Conservation (phyloP, 768 basidiomycete genomes). For the Gelatoporia subvermispora region DNA sequence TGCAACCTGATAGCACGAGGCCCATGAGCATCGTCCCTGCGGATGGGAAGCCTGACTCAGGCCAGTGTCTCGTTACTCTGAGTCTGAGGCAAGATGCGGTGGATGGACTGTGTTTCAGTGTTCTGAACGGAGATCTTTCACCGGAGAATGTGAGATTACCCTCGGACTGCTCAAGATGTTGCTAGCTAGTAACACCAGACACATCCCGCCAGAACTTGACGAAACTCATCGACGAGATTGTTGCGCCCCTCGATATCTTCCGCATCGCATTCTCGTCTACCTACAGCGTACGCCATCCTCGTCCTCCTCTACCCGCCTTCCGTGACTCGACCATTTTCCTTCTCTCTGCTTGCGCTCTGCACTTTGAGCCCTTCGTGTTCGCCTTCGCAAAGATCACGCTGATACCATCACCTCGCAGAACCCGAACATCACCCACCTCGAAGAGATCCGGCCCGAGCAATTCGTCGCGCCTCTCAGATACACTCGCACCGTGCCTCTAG, state of each 20-base stretch:
- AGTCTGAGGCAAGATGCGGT: too few relatives aligned
- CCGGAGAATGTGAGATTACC: too few relatives aligned
- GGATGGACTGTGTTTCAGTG: too few relatives aligned
- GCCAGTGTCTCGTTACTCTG: too few relatives aligned
- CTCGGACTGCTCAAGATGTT: not conserved
- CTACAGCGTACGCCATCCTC: conserved; percentile 44
- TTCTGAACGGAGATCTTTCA: too few relatives aligned
- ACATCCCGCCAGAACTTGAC: conserved; percentile 64
- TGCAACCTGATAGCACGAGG: too few relatives aligned
- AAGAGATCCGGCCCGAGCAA: conserved; percentile 60
- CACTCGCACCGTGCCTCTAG: conserved; percentile 53
- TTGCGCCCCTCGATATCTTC: conserved; percentile 52
- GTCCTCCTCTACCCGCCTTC: too few relatives aligned
- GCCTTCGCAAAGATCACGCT: conserved; percentile 60
- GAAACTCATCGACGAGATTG: conserved; percentile 56
- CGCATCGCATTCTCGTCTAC: conserved; percentile 63
- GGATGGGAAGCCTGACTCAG: too few relatives aligned
- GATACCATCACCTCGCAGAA: too few relatives aligned
- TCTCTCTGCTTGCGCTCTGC: not conserved
- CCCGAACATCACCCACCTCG: conserved; percentile 63
- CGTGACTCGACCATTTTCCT: conserved; percentile 26
- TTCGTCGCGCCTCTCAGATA: conserved; percentile 53
- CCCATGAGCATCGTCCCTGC: too few relatives aligned
- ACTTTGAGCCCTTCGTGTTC: not conserved
- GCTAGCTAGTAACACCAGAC: conserved; percentile 31